Base-by-base conservation (phyloP, 768 basidiomycete species). In the Termitomyces sp. region DNA sequence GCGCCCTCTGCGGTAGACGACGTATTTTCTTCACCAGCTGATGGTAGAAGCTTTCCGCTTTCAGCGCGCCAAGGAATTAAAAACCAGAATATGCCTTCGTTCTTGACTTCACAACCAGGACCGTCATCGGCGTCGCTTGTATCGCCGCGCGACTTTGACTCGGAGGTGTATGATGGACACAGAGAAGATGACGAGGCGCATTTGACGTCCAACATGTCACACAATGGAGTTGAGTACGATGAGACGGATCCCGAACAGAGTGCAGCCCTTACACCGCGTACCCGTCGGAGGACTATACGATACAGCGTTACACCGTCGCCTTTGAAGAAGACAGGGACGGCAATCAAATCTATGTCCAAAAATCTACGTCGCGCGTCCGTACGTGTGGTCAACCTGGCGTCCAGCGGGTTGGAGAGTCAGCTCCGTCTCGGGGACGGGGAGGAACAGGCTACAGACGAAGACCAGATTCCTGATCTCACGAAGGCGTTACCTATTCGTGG, bases 351-450 rank as follows among this genome's bases (percentile, higher is more conserved):
- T 29, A 78, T 88, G 29, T 82, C 82, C 16, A 76, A 77, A 56
- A 82, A 75, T 56, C 60, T 91, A 6, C 77, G 81, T 13, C 77
- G 87, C 22, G 84, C 85, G 50, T 90, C 88, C 10, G 67, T 87
- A 58, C 85, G 92, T 16, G 90, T 94, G n/a, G 92, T 91, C 45
- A 92, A 92, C 66, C 69, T 94, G 55, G 83, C 82, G 8, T 83
- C 82, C 2, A 73, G 76, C 15, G 84, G 82, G 0, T 62, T 87
- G 60, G 86, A 85, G 56, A 80, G 80, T 16, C 86, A 85, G 57
- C 68, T 87, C 18, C 75, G 82, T 31, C 65, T 88, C 28, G 73
- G 68, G 6, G 85, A 87, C 52, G 78, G 65, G 41, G 76, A 77
- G 33, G 74, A 70, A 36, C 64, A 57, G 18, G 62, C 62, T 8